Evolutionary conservation across 495 filamentous ascomycete genomes (phyloP).

Genomic region (Haplographium delicatum): DNA sequence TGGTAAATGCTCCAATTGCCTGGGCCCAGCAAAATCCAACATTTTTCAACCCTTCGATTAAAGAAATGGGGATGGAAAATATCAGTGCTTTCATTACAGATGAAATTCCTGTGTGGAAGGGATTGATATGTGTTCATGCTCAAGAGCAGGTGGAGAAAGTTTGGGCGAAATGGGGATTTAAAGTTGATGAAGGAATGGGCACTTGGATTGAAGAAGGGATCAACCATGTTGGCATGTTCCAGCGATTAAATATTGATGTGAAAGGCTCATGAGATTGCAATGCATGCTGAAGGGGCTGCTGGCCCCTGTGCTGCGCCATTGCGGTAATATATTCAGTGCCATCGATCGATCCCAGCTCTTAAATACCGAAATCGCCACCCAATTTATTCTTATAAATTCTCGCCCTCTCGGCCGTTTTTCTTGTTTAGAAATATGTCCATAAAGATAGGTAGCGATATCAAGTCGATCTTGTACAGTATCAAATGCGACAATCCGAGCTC

Average conservation of each 20-base stretch:
- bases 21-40: conserved; percentile 54
- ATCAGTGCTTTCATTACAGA: conserved; percentile 26
- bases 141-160: conserved; percentile 54
- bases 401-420: too few species aligned
- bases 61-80: conserved; percentile 22
- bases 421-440: too few species aligned
- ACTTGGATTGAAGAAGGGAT: conserved; percentile 82
- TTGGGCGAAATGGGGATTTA: conserved; percentile 66
- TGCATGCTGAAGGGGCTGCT: too few species aligned
- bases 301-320: too few species aligned
- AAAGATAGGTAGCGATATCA: too few species aligned
- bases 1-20: conserved; percentile 55
- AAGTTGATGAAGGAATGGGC: conserved; percentile 63
- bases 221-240: conserved; percentile 76
- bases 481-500: too few species aligned
- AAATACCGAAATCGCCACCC: too few species aligned
- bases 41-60: conserved; percentile 42
- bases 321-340: too few species aligned
- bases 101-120: conserved; percentile 52
- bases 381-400: too few species aligned
- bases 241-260: conserved; percentile 23
- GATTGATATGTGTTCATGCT: conserved; percentile 70
- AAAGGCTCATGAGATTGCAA: background rate
- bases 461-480: too few species aligned
- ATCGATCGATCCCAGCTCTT: too few species aligned